Evolutionary conservation across 2,329 filamentous ascomycete genomes (phyloP).

Genomic region (Rhexocercosporidium sp.): DNA sequence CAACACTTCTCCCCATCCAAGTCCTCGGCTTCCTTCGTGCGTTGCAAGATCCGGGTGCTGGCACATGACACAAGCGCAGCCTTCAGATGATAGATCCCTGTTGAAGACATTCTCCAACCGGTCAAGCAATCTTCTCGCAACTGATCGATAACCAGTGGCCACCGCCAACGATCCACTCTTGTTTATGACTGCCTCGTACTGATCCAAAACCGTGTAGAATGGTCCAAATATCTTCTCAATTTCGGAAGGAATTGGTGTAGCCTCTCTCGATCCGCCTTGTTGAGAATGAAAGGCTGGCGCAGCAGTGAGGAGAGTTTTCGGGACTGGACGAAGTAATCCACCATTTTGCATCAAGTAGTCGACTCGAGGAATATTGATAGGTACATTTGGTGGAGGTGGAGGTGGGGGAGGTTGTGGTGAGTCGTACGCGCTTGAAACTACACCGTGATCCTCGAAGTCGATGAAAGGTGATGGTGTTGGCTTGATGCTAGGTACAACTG

Average conservation of each 20-base stretch:
- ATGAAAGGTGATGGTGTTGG: conserved; percentile 41
- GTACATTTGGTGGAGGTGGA: conserved; percentile 62
- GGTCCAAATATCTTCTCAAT: conserved; percentile 80
- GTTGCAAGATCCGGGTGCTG: conserved; percentile 54
- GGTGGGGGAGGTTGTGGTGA: conserved; percentile 69
- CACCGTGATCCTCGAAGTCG: conserved; percentile 44
- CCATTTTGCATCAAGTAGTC: conserved; percentile 93
- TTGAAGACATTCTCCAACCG: conserved; percentile 94
- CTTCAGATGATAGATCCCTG: conserved; percentile 83
- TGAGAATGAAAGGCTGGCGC: conserved; percentile 55
- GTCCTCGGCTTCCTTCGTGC: conserved; percentile 62
- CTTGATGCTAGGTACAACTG: conserved; percentile 35
- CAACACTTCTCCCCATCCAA: conserved; percentile 95
- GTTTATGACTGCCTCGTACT: conserved; percentile 81
- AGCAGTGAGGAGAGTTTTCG: conserved; percentile 74
- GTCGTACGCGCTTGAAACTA: conserved; percentile 37
- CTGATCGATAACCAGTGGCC: conserved; percentile 91
- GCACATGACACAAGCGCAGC: conserved; percentile 88
- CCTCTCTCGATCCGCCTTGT: conserved; percentile 51
- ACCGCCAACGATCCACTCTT: conserved; percentile 92
- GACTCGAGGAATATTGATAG: conserved; percentile 77
- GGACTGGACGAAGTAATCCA: conserved; percentile 73
- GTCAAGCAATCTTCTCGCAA: conserved; percentile 88
- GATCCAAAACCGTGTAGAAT: conserved; percentile 81
- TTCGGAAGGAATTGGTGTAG: conserved; percentile 51